These are phyloP conservation scores for Colletotrichum sp. DNA, from an alignment of 2,329 filamentous ascomycete genomes.

Conservation along the genomic window DNA sequence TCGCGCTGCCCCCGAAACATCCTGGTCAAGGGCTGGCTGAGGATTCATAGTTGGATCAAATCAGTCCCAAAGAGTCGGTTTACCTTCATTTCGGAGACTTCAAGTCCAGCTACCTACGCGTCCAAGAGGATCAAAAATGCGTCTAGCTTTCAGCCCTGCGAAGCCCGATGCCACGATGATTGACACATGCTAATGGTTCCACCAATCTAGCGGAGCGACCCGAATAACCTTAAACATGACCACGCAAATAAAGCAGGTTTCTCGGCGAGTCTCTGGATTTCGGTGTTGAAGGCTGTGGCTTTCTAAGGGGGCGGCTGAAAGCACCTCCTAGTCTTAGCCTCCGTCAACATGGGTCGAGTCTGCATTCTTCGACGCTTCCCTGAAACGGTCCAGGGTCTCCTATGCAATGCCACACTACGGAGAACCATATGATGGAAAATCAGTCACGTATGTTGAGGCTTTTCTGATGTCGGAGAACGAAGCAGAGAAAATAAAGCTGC, in stretches of 20 bases:
- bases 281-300: background rate
- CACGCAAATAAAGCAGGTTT: background rate
- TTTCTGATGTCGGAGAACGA: background rate
- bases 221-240: background rate
- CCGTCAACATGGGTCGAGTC: background rate
- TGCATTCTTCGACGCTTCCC: background rate
- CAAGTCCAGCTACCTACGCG: background rate
- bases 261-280: background rate
- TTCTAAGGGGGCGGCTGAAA: background rate
- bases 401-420: background rate
- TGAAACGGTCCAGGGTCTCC: background rate
- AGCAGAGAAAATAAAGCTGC: background rate
- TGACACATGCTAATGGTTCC: background rate
- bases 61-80: background rate
- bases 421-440: background rate
- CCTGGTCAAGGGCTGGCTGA: background rate
- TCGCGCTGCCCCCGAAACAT: background rate
- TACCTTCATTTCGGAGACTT: background rate
- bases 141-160: background rate
- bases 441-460: background rate
- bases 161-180: background rate
- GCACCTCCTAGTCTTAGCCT: background rate
- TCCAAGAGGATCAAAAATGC: background rate
- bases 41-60: background rate
- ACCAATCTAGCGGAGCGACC: background rate